phyloP scores from a whole-genome alignment of 2,329 filamentous ascomycete species.

The Ophiosphaerella narmari region DNA sequence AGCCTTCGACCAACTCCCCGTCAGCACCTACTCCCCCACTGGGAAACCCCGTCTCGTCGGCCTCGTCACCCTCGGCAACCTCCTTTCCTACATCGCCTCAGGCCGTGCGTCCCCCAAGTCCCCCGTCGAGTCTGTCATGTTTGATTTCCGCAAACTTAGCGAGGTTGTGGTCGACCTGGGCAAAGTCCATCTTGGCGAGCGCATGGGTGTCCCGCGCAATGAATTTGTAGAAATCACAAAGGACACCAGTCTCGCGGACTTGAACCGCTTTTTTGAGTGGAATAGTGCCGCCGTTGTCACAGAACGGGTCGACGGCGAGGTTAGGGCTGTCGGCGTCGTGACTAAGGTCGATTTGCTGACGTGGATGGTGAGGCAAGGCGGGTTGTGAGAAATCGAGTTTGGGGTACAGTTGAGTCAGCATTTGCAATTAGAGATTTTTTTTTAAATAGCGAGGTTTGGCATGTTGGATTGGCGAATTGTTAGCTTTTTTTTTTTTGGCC shows the following conservation, averaged over 20 bases:
- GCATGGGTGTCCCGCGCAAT: slow-evolving; percentile 50
- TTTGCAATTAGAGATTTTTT: no score
- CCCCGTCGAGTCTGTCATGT: slow-evolving; percentile 89
- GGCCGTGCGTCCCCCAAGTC: slow-evolving; percentile 76
- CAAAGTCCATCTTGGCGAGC: slow-evolving; percentile 43
- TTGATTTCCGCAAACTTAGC: slow-evolving; percentile 85
- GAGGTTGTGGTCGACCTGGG: slow-evolving; percentile 83
- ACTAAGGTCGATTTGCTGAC: slow-evolving; percentile 96
- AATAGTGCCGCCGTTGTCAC: slow-evolving; percentile 96
- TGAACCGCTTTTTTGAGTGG: slow-evolving; percentile 97
- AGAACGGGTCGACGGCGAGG: slow-evolving; percentile 64
- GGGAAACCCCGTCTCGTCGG: slow-evolving; percentile 78
- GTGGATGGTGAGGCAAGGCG: slow-evolving; percentile 71
- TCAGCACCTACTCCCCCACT: slow-evolving; percentile 63
- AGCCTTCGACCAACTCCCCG: slow-evolving; percentile 95
- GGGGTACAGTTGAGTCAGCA: no score
- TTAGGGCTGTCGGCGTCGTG: slow-evolving; percentile 85
- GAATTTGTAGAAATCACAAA: slow-evolving; percentile 93
- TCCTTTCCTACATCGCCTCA: slow-evolving; percentile 86
- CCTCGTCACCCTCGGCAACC: slow-evolving; percentile 91
- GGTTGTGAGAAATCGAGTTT: neutral
- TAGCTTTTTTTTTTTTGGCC: no score
- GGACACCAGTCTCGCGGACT: slow-evolving; percentile 79
- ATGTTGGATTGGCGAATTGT: no score
- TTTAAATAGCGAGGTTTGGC: no score